Percentiles rank a stretch among this genome's conserved stretches.
phyloP scores from a whole-genome alignment of 495 filamentous ascomycete genomes.

The Podospora anserina region DNA sequence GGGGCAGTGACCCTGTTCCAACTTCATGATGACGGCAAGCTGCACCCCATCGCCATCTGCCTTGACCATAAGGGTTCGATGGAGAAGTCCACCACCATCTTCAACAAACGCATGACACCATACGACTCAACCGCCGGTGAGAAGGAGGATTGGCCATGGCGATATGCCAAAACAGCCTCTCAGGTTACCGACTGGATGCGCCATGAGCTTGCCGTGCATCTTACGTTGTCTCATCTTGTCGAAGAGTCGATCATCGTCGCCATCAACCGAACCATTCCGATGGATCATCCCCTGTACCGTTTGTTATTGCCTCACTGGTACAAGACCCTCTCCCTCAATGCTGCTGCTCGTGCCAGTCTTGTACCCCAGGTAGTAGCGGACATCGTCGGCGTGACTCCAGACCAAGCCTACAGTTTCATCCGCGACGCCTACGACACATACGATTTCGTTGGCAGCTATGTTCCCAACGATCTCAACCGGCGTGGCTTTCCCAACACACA shows the following conservation, averaged over 20 bases:
- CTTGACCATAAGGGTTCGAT: slow-evolving; percentile 35
- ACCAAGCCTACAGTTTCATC: slow-evolving; percentile 32
- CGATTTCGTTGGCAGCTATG: slow-evolving; percentile 41
- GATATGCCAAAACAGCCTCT: slow-evolving; percentile 52
- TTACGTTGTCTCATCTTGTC: slow-evolving; percentile 46
- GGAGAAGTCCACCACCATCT: slow-evolving; percentile 45
- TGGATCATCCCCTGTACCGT: slow-evolving; percentile 40
- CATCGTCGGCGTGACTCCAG: slow-evolving; percentile 36
- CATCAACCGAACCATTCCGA: slow-evolving; percentile 39
- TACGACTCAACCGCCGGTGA: slow-evolving; percentile 31
- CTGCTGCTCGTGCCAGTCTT: slow-evolving; percentile 43
- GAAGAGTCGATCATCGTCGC: slow-evolving; percentile 50
- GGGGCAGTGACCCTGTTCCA: slow-evolving; percentile 47
- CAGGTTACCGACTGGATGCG: slow-evolving; percentile 50
- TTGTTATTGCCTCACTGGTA: slow-evolving; percentile 49
- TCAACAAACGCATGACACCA: slow-evolving; percentile 41
- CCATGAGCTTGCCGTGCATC: slow-evolving; percentile 47
- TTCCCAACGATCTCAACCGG: slow-evolving; percentile 43
- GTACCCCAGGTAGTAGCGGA: slow-evolving; percentile 43
- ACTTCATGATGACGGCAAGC: slow-evolving; percentile 40
- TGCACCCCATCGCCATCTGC: slow-evolving; percentile 49
- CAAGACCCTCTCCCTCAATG: slow-evolving; percentile 50
- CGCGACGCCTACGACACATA: slow-evolving; percentile 39
- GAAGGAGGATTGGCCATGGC: slow-evolving; percentile 49
- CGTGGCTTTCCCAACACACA: slow-evolving; percentile 44